A percentile compares a stretch with the other conserved stretches of the same genome.
Conservation (phyloP, 2,329 filamentous ascomycete genomes). For the Cladosporium cucumerinum region DNA sequence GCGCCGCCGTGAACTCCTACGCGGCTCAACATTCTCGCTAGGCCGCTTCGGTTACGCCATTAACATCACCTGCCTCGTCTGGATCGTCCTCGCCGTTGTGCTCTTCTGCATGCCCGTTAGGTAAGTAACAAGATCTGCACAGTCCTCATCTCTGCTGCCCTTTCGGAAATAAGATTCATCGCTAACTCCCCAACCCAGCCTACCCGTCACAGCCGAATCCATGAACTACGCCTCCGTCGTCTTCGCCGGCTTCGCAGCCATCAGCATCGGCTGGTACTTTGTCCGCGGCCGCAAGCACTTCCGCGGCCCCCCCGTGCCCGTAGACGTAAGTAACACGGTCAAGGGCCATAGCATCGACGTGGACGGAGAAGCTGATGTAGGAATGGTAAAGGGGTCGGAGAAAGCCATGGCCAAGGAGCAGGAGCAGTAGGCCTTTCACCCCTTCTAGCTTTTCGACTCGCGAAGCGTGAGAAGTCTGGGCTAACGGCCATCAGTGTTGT, state of each 20-base stretch:
- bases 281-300: slow-evolving; percentile 35
- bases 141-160: neutral
- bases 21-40: slow-evolving; percentile 64
- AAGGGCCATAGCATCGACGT: slow-evolving; percentile 9
- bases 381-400: slow-evolving; percentile 4
- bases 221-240: slow-evolving; percentile 38
- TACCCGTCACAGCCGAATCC: slow-evolving; percentile 18
- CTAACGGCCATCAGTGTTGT: neutral
- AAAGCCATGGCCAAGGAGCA: neutral
- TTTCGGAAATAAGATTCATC: neutral
- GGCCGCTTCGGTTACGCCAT: slow-evolving; percentile 66
- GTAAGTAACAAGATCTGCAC: slow-evolving; percentile 35
- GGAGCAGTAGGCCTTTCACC: neutral
- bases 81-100: slow-evolving; percentile 67
- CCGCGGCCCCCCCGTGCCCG: slow-evolving; percentile 34
- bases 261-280: slow-evolving; percentile 35
- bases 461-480: neutral
- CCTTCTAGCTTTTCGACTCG: neutral
- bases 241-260: slow-evolving; percentile 32
- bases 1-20: slow-evolving; percentile 63
- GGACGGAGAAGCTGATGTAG: slow-evolving; percentile 1
- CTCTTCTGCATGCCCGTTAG: slow-evolving; percentile 70
- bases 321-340: slow-evolving; percentile 22
- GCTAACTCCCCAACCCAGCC: neutral
- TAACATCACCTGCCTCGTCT: slow-evolving; percentile 65